A percentile compares a stretch with the other conserved stretches of the same genome.
These are phyloP conservation scores for Pseudocercospora crystallina DNA, from an alignment of 2,329 filamentous ascomycete species.

Conservation along the genomic window DNA sequence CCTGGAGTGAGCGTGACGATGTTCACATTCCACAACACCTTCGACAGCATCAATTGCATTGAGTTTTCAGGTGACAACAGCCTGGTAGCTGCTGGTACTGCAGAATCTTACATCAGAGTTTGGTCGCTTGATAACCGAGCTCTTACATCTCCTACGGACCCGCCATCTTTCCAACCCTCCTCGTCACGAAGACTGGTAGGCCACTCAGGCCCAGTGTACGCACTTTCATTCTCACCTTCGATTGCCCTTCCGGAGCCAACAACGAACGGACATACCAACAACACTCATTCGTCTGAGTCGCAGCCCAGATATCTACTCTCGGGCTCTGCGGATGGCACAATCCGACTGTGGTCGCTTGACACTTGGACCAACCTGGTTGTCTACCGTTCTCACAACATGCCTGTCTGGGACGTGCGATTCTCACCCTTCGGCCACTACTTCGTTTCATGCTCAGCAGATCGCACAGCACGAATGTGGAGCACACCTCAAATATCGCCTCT, in stretches of 20 bases:
- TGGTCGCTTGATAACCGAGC: constrained; percentile 88
- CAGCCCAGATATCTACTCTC: constrained; percentile 79
- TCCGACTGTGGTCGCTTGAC: constrained; percentile 91
- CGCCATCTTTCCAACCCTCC: constrained; percentile 58
- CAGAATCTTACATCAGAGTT: constrained; percentile 91
- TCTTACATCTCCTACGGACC: constrained; percentile 66
- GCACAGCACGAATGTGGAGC: constrained; percentile 85
- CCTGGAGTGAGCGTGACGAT: constrained; percentile 87
- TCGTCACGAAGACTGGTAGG: constrained; percentile 79
- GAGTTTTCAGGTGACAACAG: constrained; percentile 92
- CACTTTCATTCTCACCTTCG: constrained; percentile 82
- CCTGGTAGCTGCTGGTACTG: constrained; percentile 83
- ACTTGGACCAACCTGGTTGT: constrained; percentile 89
- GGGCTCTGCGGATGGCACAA: constrained; percentile 79
- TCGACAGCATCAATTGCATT: constrained; percentile 86
- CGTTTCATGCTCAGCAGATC: constrained; percentile 80
- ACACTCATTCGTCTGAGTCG: constrained; percentile 44
- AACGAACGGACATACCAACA: constrained; percentile 41
- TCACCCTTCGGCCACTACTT: constrained; percentile 96
- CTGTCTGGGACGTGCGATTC: constrained; percentile 86
- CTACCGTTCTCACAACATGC: constrained; percentile 89
- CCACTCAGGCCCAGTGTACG: constrained; percentile 85
- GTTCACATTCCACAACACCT: constrained; percentile 97
- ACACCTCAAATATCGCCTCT: constrained; percentile 90
- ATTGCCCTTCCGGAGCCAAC: constrained; percentile 42